These are phyloP conservation scores for Lecanicillium sp. DNA, from an alignment of 2,329 filamentous ascomycete species.

Conservation along the genomic window DNA sequence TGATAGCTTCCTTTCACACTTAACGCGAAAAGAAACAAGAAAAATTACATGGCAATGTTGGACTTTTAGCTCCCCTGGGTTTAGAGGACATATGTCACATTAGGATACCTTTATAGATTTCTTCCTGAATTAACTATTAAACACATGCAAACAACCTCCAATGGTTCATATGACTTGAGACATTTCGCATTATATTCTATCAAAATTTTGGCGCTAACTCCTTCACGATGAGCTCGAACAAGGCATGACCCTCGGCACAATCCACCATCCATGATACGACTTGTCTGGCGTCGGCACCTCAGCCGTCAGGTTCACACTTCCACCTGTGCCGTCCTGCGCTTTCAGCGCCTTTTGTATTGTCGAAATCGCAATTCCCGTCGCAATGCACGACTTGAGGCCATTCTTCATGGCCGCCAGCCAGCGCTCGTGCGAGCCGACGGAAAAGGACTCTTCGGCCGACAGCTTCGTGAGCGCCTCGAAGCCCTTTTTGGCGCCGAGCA, in stretches of 20 bases:
- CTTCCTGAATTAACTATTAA: not conserved
- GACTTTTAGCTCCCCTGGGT: too few relatives aligned
- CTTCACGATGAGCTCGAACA: too few relatives aligned
- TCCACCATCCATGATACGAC: constrained; percentile 58
- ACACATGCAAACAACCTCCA: not conserved
- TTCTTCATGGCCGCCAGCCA: constrained; percentile 55
- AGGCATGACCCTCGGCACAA: constrained; percentile 43
- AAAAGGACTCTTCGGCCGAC: constrained; percentile 43
- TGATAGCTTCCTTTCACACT: constrained; percentile 1
- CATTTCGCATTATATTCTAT: too few relatives aligned
- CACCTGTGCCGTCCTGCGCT: constrained; percentile 20
- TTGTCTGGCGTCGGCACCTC: constrained; percentile 45
- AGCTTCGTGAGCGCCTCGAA: constrained; percentile 50
- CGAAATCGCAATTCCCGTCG: constrained; percentile 56
- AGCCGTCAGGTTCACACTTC: constrained; percentile 34
- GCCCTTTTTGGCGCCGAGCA: constrained; percentile 42
- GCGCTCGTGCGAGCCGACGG: constrained; percentile 48
- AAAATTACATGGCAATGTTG: constrained; percentile 3
- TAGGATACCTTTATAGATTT: constrained; percentile 1
- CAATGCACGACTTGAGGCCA: constrained; percentile 63
- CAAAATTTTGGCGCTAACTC: too few relatives aligned
- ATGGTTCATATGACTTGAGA: too few relatives aligned
- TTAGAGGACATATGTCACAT: too few relatives aligned
- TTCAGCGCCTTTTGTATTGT: constrained; percentile 48
- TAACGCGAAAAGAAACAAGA: too few relatives aligned